Evolutionary conservation across 2,329 filamentous ascomycete species (phyloP).

Genomic region (Pestalotiopsis fici): DNA sequence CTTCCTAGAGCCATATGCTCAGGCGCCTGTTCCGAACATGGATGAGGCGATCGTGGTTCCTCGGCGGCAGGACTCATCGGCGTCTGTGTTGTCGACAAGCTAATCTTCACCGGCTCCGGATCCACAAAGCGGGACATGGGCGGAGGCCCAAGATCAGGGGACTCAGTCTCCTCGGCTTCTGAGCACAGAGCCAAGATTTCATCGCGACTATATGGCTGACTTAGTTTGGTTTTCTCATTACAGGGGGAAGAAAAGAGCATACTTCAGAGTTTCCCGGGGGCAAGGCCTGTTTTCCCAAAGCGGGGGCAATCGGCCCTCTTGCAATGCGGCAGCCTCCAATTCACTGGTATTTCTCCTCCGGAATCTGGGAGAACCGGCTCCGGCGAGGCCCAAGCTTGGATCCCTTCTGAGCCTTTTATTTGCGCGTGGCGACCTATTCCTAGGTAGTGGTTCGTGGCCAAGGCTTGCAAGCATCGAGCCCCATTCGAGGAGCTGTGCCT

Average conservation of each 20-base stretch:
- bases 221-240: background rate
- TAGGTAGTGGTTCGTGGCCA: conserved; percentile 57
- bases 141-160: conserved; percentile 69
- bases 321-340: conserved; percentile 47
- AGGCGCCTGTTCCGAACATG: background rate
- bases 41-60: conserved; percentile 13
- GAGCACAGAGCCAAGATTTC: conserved; percentile 63
- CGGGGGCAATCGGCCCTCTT: conserved; percentile 61
- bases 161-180: conserved; percentile 54
- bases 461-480: conserved; percentile 66
- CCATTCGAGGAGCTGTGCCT: conserved; percentile 73
- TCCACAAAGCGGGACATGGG: conserved; percentile 61
- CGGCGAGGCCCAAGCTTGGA: conserved; percentile 42
- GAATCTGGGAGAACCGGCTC: conserved; percentile 54
- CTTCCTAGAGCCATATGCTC: background rate
- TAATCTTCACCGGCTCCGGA: conserved; percentile 54
- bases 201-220: conserved; percentile 46
- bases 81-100: conserved; percentile 40
- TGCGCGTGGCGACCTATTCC: conserved; percentile 43
- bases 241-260: conserved; percentile 7
- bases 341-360: conserved; percentile 58
- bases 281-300: conserved; percentile 72
- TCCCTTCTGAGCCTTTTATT: conserved; percentile 42
- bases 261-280: conserved; percentile 70
- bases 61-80: background rate